Conservation (phyloP, 768 basidiomycete species). For the Leccinum ochraceum region DNA sequence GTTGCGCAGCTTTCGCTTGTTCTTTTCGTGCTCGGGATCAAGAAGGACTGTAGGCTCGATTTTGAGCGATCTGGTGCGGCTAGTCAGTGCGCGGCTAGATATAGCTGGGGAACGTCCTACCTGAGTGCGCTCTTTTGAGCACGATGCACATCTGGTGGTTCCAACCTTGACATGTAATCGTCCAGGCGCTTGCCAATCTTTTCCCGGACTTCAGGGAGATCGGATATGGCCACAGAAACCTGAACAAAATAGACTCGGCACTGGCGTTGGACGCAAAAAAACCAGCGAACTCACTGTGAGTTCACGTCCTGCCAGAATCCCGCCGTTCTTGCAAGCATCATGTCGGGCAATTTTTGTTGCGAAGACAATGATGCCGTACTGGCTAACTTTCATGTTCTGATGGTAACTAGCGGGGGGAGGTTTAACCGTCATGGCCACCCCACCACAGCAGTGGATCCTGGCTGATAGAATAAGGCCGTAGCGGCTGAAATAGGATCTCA, state of each 20-base stretch:
- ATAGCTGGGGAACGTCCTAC: constrained; percentile 12
- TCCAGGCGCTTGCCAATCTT: constrained; percentile 30
- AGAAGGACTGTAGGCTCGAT: constrained; percentile 31
- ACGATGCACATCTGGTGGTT: constrained; percentile 20
- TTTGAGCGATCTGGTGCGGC: constrained; percentile 22
- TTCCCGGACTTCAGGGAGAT: constrained; percentile 37
- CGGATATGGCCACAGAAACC: constrained; percentile 30
- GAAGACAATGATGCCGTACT: constrained; percentile 57
- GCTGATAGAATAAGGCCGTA: constrained; percentile 26
- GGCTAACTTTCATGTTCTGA: constrained; percentile 41
- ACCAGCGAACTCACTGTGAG: constrained; percentile 41
- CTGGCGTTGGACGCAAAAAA: neutral
- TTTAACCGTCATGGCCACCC: constrained; percentile 29
- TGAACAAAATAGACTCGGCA: constrained; percentile 8
- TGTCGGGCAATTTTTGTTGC: constrained; percentile 35
- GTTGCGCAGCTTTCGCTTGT: constrained; percentile 3
- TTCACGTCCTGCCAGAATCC: constrained; percentile 38
- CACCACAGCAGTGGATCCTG: constrained; percentile 35
- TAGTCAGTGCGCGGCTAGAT: constrained; percentile 5
- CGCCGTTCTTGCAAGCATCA: constrained; percentile 45
- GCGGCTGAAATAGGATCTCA: constrained; percentile 24
- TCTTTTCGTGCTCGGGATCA: constrained; percentile 11
- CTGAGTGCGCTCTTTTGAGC: constrained; percentile 25
- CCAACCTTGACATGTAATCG: constrained; percentile 21
- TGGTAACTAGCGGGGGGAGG: constrained; percentile 28